Percentiles rank a stretch among this genome's conserved stretches.
Conservation (phyloP, 2,329 filamentous ascomycete genomes). For the Fusarium xylarioides region DNA sequence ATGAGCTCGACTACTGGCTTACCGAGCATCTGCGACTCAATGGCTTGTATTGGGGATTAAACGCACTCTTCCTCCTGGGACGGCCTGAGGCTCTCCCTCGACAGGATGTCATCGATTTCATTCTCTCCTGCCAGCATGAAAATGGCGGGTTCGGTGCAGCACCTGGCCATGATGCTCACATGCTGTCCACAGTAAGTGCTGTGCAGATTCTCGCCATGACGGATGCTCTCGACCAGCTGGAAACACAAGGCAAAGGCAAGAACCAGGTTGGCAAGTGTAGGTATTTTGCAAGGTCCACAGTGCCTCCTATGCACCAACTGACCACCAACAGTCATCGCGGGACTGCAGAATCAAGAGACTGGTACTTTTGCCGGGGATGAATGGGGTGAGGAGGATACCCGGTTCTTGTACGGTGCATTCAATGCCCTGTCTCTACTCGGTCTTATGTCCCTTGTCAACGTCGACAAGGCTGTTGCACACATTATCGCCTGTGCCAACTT, state of each 20-base stretch:
- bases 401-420: constrained; percentile 90
- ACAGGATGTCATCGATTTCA: constrained; percentile 84
- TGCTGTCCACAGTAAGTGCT: constrained; percentile 94
- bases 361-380: constrained; percentile 94
- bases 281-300: constrained; percentile 47
- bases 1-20: constrained; percentile 97
- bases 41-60: constrained; percentile 96
- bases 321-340: constrained; percentile 72
- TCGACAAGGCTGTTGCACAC: constrained; percentile 81
- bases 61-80: constrained; percentile 83
- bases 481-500: constrained; percentile 88
- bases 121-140: constrained; percentile 92
- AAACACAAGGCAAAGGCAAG: constrained; percentile 71
- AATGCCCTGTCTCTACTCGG: constrained; percentile 88
- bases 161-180: constrained; percentile 92
- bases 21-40: constrained; percentile 96
- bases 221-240: constrained; percentile 85
- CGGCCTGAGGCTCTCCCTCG: constrained; percentile 84
- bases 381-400: constrained; percentile 95
- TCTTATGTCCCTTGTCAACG: constrained; percentile 76
- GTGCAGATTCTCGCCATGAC: constrained; percentile 91
- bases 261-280: constrained; percentile 81
- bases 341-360: constrained; percentile 79
- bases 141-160: constrained; percentile 93
- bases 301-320: constrained; percentile 29